Conservation (phyloP, 306 rosid species). For the Vicia sativa region DNA sequence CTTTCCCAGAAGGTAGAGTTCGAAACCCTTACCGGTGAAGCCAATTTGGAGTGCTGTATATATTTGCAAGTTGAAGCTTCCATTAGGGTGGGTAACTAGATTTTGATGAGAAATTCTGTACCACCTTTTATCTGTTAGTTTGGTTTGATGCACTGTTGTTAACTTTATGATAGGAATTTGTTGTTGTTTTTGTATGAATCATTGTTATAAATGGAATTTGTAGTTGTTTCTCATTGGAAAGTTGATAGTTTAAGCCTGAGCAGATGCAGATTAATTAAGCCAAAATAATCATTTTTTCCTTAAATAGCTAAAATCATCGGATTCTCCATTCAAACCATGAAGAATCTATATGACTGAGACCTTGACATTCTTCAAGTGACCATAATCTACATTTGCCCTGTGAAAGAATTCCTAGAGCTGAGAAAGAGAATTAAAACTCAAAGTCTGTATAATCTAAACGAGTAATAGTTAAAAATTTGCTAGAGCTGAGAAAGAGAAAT, state of each 20-base stretch:
- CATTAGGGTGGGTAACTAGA: slow-evolving; percentile 37
- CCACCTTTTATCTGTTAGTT: slow-evolving; percentile 29
- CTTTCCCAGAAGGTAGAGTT: slow-evolving; percentile 32
- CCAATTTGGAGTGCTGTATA: slow-evolving; percentile 42
- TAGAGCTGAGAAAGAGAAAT: not conserved
- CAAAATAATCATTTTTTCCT: not conserved
- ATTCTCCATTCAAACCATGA: not conserved
- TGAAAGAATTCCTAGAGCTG: not conserved
- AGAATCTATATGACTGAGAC: not conserved
- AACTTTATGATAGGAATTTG: slow-evolving; percentile 25
- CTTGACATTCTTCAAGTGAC: not conserved
- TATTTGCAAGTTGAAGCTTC: slow-evolving; percentile 39
- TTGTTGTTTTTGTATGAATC: slow-evolving; percentile 30
- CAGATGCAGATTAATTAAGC: not conserved
- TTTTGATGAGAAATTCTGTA: slow-evolving; percentile 39
- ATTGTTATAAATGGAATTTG: slow-evolving; percentile 1
- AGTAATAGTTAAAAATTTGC: too few species aligned
- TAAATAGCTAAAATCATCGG: not conserved
- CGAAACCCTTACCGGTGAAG: slow-evolving; percentile 34
- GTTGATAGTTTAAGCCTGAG: not conserved
- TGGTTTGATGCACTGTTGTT: slow-evolving; percentile 32
- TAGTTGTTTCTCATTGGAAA: slow-evolving; percentile 4
- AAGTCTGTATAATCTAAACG: too few species aligned
- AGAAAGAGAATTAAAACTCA: not conserved
- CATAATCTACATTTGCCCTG: too few species aligned